Conservation (phyloP, 2,329 filamentous ascomycete genomes). For the Cladophialophora carrionii region DNA sequence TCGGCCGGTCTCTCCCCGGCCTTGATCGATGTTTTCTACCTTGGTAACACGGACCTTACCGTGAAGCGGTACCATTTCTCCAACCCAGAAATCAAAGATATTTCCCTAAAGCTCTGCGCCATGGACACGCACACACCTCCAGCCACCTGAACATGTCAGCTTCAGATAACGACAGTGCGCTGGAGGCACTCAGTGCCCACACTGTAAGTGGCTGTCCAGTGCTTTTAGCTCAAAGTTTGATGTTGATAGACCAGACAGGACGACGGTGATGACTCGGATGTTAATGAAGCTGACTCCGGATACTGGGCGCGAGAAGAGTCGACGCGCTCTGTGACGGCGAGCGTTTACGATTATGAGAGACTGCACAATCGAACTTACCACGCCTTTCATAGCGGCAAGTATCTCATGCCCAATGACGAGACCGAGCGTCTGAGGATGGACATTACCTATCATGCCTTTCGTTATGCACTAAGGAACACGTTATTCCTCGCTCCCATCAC, state of each 20-base stretch:
- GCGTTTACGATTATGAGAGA: constrained; percentile 41
- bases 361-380: constrained; percentile 44
- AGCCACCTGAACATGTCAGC: neutral
- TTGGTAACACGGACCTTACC: neutral
- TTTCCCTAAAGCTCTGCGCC: neutral
- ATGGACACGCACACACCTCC: neutral
- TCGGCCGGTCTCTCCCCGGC: neutral
- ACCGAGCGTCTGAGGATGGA: constrained; percentile 14
- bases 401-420: constrained; percentile 50
- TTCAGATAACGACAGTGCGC: constrained; percentile 7
- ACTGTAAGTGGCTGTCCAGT: neutral
- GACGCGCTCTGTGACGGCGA: constrained; percentile 40
- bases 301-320: constrained; percentile 24
- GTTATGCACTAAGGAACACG: constrained; percentile 17
- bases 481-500: constrained; percentile 28
- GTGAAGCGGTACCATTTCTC: neutral
- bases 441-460: constrained; percentile 22
- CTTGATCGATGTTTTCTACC: neutral
- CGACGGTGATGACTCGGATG: neutral
- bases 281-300: constrained; percentile 21
- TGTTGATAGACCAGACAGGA: constrained; percentile 1
- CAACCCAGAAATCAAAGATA: neutral
- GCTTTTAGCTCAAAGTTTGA: neutral
- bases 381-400: constrained; percentile 45
- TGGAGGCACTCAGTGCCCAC: constrained; percentile 13